Percentiles rank a stretch among this genome's conserved stretches.
Conservation (phyloP, 345 rosid genomes). For the Bruguiera parviflora region DNA sequence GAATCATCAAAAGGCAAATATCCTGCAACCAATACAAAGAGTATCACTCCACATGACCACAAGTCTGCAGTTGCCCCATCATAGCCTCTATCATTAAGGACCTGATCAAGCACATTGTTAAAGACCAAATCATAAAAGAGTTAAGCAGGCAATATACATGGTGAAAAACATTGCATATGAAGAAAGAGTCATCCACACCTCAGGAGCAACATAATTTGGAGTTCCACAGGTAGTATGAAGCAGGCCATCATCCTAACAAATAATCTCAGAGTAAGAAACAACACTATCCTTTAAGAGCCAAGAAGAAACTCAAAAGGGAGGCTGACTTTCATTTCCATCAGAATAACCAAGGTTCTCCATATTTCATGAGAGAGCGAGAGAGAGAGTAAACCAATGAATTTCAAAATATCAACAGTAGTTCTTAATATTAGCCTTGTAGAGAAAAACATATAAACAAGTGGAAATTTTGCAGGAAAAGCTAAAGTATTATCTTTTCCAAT, state of each 20-base stretch:
- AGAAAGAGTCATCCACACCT: conserved; percentile 47
- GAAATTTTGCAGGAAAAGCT: too few species aligned
- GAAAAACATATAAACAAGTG: too few species aligned
- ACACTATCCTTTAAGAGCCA: background rate
- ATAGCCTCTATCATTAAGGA: conserved; percentile 89
- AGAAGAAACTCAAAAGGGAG: background rate
- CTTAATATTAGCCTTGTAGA: too few species aligned
- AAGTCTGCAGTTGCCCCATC: conserved; percentile 96
- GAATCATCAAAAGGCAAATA: conserved; percentile 99
- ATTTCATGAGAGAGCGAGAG: background rate
- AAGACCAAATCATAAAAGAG: background rate
- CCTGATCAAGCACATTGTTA: conserved; percentile 42
- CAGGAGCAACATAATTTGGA: conserved; percentile 98
- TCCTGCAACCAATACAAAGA: conserved; percentile 95
- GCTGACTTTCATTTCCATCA: background rate
- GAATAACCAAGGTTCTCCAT: background rate
- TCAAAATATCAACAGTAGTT: too few species aligned
- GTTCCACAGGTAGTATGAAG: conserved; percentile 98
- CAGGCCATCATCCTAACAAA: conserved; percentile 83
- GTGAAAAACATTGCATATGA: background rate
- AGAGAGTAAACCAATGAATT: too few species aligned
- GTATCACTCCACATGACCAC: conserved; percentile 99
- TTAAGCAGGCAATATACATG: background rate
- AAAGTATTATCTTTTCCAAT: too few species aligned
- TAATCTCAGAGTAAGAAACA: conserved; percentile 18